Percentiles rank a stretch among this genome's conserved stretches.
phyloP scores from a whole-genome alignment of 768 basidiomycete genomes.

The Crepidotus variabilis region DNA sequence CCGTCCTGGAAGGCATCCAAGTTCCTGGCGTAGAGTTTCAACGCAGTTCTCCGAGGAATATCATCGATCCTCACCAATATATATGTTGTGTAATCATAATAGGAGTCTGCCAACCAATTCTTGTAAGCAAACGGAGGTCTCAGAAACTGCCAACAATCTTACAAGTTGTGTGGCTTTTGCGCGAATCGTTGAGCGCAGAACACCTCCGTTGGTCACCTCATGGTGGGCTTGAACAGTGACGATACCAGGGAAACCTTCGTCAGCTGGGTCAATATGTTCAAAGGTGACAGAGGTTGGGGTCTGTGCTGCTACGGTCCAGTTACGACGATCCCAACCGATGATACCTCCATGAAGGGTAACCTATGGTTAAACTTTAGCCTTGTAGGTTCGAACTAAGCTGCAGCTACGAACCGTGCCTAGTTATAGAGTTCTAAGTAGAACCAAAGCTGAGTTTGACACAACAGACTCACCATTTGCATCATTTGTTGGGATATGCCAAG shows the following conservation, averaged over 20 bases:
- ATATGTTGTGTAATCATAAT: constrained; percentile 56
- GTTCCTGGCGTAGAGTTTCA: constrained; percentile 30
- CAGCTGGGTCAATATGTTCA: constrained; percentile 45
- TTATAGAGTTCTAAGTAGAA: no score
- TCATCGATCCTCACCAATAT: constrained; percentile 35
- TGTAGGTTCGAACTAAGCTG: neutral
- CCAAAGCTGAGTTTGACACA: no score
- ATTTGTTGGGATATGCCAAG: constrained; percentile 48
- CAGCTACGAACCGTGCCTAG: constrained; percentile 19
- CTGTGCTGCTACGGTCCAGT: constrained; percentile 46
- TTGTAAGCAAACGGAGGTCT: no score
- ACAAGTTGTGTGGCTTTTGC: constrained; percentile 44
- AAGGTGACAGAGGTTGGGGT: constrained; percentile 47
- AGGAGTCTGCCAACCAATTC: constrained; percentile 42
- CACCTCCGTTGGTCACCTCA: constrained; percentile 39
- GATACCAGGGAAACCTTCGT: constrained; percentile 53
- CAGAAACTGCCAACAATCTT: constrained; percentile 17
- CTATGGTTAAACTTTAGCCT: constrained; percentile 15
- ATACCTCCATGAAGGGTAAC: constrained; percentile 56
- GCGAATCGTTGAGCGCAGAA: constrained; percentile 37
- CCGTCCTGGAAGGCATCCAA: constrained; percentile 48
- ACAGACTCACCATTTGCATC: constrained; percentile 39
- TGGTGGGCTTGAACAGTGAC: constrained; percentile 47
- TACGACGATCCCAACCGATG: constrained; percentile 53
- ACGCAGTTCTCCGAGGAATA: neutral